Conservation (phyloP, 2,329 filamentous ascomycete species). For the Neoarthrinium moseri region DNA sequence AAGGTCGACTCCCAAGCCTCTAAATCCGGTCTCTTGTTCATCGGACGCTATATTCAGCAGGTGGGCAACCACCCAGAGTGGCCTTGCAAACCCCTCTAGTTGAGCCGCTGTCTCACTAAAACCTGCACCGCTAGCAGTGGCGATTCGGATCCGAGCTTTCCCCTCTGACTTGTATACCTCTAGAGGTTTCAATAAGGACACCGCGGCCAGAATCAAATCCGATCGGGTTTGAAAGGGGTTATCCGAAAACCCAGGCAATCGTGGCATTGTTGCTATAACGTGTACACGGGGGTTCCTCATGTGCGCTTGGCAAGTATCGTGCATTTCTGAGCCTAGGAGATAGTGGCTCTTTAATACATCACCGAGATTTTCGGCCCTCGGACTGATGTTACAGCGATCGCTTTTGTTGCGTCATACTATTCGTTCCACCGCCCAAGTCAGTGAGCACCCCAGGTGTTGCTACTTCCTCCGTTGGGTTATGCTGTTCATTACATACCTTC, state of each 20-base stretch:
- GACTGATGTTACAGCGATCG: neutral
- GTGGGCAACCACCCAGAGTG: slow-evolving; percentile 33
- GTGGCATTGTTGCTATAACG: too few relatives aligned
- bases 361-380: neutral
- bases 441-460: too few relatives aligned
- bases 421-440: too few relatives aligned
- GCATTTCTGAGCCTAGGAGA: too few relatives aligned
- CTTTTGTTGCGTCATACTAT: too few relatives aligned
- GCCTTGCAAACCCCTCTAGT: slow-evolving; percentile 43
- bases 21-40: neutral
- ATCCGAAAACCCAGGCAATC: slow-evolving; percentile 37
- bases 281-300: too few relatives aligned
- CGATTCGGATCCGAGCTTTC: slow-evolving; percentile 34
- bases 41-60: slow-evolving; percentile 39
- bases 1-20: slow-evolving; percentile 4
- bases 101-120: slow-evolving; percentile 45
- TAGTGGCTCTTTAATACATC: too few relatives aligned
- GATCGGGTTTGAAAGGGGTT: slow-evolving; percentile 34
- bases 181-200: slow-evolving; percentile 33
- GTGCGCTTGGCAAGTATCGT: too few relatives aligned
- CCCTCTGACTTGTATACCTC: slow-evolving; percentile 29
- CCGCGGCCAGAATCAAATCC: slow-evolving; percentile 33
- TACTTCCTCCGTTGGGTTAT: too few relatives aligned
- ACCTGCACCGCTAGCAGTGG: slow-evolving; percentile 34
- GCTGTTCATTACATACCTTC: too few relatives aligned